A percentile compares a stretch with the other conserved stretches of the same genome.
Conservation (phyloP, 2,329 filamentous ascomycete species). For the Penicillium sp. region DNA sequence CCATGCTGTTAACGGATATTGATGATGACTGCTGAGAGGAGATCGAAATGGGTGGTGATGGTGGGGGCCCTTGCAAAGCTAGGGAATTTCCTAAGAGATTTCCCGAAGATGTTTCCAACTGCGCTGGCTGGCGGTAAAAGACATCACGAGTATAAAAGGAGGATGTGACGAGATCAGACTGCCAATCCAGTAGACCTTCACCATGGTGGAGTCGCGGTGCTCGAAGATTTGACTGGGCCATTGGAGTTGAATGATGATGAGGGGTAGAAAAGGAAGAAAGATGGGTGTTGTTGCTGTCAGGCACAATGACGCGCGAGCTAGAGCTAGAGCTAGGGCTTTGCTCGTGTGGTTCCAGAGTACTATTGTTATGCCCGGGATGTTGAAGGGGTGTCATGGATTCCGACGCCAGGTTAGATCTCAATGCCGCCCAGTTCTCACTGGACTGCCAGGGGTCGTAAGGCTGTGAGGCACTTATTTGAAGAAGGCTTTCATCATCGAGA, state of each 20-base stretch:
- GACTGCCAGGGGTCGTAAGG: slow-evolving; percentile 15
- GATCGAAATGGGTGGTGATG: slow-evolving; percentile 22
- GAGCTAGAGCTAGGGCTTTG: neutral
- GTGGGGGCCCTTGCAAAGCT: slow-evolving; percentile 9
- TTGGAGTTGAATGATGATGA: slow-evolving; percentile 5
- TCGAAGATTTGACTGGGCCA: slow-evolving; percentile 13
- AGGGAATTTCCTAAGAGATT: slow-evolving; percentile 3
- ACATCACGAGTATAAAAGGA: slow-evolving; percentile 4
- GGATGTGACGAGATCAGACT: slow-evolving; percentile 3
- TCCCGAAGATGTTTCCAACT: slow-evolving; percentile 7
- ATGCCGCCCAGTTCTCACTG: slow-evolving; percentile 23
- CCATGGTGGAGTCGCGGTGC: slow-evolving; percentile 7
- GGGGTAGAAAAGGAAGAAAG: neutral
- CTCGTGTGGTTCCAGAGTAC: slow-evolving; percentile 1
- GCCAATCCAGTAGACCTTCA: slow-evolving; percentile 13
- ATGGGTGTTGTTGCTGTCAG: neutral
- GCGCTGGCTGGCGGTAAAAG: slow-evolving; percentile 8
- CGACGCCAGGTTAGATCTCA: slow-evolving; percentile 18
- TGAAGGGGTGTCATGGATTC: slow-evolving; percentile 17
- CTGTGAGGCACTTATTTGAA: slow-evolving; percentile 12
- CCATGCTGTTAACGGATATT: slow-evolving; percentile 9
- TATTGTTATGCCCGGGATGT: slow-evolving; percentile 9
- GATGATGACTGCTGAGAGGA: slow-evolving; percentile 21
- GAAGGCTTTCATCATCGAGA: slow-evolving; percentile 11
- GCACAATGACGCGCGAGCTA: neutral